A percentile compares a stretch with the other conserved stretches of the same genome.
These are phyloP conservation scores for Tulasnella calospora DNA, from an alignment of 768 basidiomycete species.

Conservation along the genomic window DNA sequence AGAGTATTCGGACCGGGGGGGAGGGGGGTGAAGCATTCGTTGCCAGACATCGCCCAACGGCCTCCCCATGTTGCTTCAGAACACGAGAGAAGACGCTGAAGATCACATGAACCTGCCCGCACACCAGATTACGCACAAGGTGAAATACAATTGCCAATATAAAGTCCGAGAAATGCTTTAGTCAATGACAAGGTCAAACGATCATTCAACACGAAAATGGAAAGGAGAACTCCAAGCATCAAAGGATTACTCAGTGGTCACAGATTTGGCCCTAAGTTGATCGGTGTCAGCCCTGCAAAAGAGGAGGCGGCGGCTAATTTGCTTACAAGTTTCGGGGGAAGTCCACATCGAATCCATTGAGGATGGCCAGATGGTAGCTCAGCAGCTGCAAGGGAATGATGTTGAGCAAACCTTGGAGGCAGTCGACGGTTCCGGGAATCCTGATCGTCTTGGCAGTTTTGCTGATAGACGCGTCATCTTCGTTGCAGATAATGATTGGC, in stretches of 20 bases:
- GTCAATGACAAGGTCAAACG: neutral
- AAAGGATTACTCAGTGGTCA: slow-evolving; percentile 56
- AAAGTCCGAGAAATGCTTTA: neutral
- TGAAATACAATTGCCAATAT: neutral
- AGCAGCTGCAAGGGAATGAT: slow-evolving; percentile 94
- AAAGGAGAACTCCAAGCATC: neutral
- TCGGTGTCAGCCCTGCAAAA: neutral
- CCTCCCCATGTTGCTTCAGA: no score
- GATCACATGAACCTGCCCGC: neutral
- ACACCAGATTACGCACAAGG: neutral
- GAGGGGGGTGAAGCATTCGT: no score
- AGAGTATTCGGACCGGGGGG: no score
- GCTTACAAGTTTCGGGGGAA: slow-evolving; percentile 94
- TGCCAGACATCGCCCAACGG: no score
- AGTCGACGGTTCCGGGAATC: slow-evolving; percentile 91
- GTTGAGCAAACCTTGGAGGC: slow-evolving; percentile 91
- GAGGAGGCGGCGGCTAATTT: neutral
- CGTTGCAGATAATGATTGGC: slow-evolving; percentile 92
- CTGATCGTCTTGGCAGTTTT: slow-evolving; percentile 80
- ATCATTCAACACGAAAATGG: neutral
- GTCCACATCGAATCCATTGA: slow-evolving; percentile 95
- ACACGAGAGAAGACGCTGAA: no score
- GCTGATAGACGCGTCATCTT: slow-evolving; percentile 76
- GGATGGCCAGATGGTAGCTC: slow-evolving; percentile 92
- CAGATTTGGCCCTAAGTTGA: slow-evolving; percentile 61